Evolutionary conservation across 139 green algal genomes (phyloP), one percentile per base, ranked within the genome.

Genomic region (Microglena sp.): DNA sequence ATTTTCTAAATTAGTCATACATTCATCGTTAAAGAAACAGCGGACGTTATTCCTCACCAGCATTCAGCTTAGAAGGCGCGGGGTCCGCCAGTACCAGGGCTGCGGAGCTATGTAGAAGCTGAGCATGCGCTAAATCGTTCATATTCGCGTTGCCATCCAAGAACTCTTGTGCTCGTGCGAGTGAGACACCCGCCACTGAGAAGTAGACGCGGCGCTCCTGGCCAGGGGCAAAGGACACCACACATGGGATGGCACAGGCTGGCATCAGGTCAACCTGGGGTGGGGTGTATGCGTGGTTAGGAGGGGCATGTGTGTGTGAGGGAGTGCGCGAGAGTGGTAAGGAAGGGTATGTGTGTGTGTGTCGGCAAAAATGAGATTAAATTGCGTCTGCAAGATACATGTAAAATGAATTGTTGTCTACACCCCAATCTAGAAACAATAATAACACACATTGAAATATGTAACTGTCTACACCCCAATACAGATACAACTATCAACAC

Each of bases 161-260:
- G n/a, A n/a, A n/a, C n/a, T n/a, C 5, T 43, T 62, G 46, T 33
- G 26, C 22, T 22, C 45, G 4, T 2, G 45, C 2, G 22, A 62
- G 45, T 4, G 45, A 46, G 22, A 50, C 54, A 4, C 73, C 75
- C 28, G 70, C 59, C 28, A 88, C 69, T 5, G 80, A 77, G 64
- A 92, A 87, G 69, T 78, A 83, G 22, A 89, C 87, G 4, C 68
- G 64, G 5, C 76, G 78, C 80, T 95, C 87, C 68, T 86, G 65
- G 35, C 86, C 84, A 0, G 76, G 76, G 0, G 66, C 22, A 54
- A 95, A 95, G 55, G 84, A 86, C 7, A 95, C 88, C 4, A 76
- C 74, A 76, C 86, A 93, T 35, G 72, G 64, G 34, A 89, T 67
- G 18, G 71, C 59, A 32, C 55, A 56, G 24, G 43, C 67, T 2